These are phyloP conservation scores for Eucalyptus cloeziana DNA, from an alignment of 345 rosid genomes.

Conservation along the genomic window DNA sequence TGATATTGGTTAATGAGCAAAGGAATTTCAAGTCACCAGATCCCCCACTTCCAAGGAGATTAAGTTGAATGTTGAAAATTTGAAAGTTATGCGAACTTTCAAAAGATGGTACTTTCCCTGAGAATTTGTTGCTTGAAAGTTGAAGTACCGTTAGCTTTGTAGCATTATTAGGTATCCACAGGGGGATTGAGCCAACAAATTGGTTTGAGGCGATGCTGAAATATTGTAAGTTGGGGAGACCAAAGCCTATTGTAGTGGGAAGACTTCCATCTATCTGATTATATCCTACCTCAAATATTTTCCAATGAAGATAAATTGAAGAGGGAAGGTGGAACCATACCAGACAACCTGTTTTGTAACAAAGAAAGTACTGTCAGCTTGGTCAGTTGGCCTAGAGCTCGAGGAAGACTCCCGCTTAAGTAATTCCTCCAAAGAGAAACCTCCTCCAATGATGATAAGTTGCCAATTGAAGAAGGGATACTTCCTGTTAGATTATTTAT, in stretches of 20 bases:
- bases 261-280: background rate
- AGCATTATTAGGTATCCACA: background rate
- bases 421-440: background rate
- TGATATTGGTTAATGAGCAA: no score
- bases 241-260: background rate
- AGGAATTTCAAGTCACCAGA: no score
- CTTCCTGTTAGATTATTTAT: slow-evolving; percentile 5
- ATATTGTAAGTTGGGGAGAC: background rate
- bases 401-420: background rate
- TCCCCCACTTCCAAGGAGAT: background rate
- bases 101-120: background rate
- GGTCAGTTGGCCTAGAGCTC: background rate
- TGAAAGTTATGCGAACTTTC: background rate
- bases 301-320: slow-evolving; percentile 1
- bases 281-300: background rate
- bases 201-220: background rate
- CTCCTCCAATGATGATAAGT: background rate
- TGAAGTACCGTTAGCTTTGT: background rate
- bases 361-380: background rate
- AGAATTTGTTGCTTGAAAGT: background rate
- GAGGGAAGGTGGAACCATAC: slow-evolving; percentile 4
- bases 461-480: slow-evolving; percentile 10
- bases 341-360: background rate
- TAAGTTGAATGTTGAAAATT: background rate
- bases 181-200: background rate